Evolutionary conservation across 108 stramenopile genomes (phyloP), one percentile per base, ranked within the genome.

Genomic region (Nitzschia sp.): DNA sequence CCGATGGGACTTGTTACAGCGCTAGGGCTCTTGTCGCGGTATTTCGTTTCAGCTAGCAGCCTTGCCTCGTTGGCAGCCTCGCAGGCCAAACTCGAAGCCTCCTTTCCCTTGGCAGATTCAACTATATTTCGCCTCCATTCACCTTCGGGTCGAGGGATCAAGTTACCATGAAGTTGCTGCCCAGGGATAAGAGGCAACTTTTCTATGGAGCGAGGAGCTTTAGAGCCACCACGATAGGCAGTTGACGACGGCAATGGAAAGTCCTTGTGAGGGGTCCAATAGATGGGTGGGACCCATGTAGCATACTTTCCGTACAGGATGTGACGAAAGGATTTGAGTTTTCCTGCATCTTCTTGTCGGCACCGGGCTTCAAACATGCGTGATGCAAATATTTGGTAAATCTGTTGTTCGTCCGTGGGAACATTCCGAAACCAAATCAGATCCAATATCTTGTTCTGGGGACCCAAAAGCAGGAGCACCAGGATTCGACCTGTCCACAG

Each of bases 271-370:
- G 63, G 74, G 9, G 54, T 75, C 53, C 63, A 66, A 11, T 76
- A 60, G 28, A 57, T 58, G 9, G 70, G 67, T 2, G 85, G 85
- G 34, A 86, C 63, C 15, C 32, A 58, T 1, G 78, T 76, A 26
- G 80, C 75, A 57, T 79, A 82, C 15, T 72, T 54, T 1, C 85
- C 85, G 52, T 81, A 86, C 57, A 78, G 45, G 4, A 65, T 50
- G 36, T 78, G 75, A 3, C 82, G 61, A 9, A 83, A 81, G 35
- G 80, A 74, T 68, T 78, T 83, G 15, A 86, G 63, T 56, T 84
- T 86, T 26, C 66, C 32, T 3, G 80, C 74, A 22, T 81, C 79
- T 60, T 86, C 85, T 33, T 80, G 79, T 22, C 73, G 58, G 13
- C 71, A 45, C 30, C 82, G 76, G 2, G 80, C 53, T 38, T 66